Conservation (phyloP, 2,329 filamentous ascomycete species). For the Bipolaris gigantea region DNA sequence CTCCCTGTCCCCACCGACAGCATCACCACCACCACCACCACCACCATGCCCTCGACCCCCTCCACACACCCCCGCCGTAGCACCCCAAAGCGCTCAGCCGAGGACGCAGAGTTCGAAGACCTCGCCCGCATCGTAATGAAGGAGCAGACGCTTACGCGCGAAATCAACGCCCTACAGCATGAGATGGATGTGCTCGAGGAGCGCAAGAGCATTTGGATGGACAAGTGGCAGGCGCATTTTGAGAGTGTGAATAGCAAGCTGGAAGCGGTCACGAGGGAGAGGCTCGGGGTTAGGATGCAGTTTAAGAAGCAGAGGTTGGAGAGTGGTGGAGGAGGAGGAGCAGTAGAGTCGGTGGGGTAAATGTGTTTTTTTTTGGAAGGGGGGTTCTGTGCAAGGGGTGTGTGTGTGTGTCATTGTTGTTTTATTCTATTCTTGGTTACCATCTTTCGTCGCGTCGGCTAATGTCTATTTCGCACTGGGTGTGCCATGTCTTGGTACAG, state of each 20-base stretch:
- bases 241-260: neutral
- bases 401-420: no score
- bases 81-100: slow-evolving; percentile 11
- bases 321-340: neutral
- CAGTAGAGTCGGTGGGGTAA: no score
- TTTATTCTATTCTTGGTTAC: no score
- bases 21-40: neutral
- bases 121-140: slow-evolving; percentile 5
- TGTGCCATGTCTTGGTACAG: no score
- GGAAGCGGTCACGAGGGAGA: neutral
- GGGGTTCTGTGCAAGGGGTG: neutral
- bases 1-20: neutral
- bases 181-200: slow-evolving; percentile 10
- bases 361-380: neutral
- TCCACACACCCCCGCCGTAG: neutral
- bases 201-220: slow-evolving; percentile 1
- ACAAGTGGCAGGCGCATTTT: slow-evolving; percentile 5
- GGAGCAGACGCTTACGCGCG: slow-evolving; percentile 11
- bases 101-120: slow-evolving; percentile 13
- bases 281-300: slow-evolving; percentile 7
- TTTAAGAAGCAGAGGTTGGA: slow-evolving; percentile 13
- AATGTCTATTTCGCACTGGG: no score
- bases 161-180: slow-evolving; percentile 10
- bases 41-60: neutral
- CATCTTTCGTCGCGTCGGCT: no score